phyloP scores from a whole-genome alignment of 345 rosid genomes.

The Sisymbrium irio region DNA sequence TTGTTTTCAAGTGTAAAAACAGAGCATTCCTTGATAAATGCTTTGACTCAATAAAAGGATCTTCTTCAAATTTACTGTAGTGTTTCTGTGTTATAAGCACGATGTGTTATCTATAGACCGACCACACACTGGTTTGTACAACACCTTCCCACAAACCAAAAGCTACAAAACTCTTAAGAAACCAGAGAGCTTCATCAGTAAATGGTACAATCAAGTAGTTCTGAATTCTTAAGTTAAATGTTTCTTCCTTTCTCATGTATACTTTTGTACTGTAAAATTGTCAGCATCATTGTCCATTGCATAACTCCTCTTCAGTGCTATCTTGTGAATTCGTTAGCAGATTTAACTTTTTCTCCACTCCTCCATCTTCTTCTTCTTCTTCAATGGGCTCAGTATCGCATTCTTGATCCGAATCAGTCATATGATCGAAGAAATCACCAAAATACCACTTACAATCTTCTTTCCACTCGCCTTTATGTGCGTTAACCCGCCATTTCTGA shows the following conservation, averaged over 20 bases:
- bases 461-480: conserved; percentile 63
- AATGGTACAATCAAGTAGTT: conserved; percentile 13
- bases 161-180: conserved; percentile 23
- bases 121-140: conserved; percentile 26
- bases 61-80: conserved; percentile 7
- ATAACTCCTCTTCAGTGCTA: conserved; percentile 22
- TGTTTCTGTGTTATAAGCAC: conserved; percentile 11
- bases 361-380: not conserved
- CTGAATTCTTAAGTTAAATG: not conserved
- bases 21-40: not conserved
- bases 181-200: conserved; percentile 18
- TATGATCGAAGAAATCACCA: conserved; percentile 56
- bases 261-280: not conserved
- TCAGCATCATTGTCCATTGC: conserved; percentile 28
- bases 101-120: conserved; percentile 15
- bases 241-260: conserved; percentile 10
- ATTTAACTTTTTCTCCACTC: not conserved
- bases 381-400: conserved; percentile 23
- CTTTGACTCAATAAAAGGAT: not conserved
- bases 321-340: conserved; percentile 15
- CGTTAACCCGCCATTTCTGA: conserved; percentile 71
- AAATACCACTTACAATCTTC: conserved; percentile 71
- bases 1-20: not conserved
- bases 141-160: conserved; percentile 25
- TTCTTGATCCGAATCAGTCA: conserved; percentile 40